phyloP scores from a whole-genome alignment of 345 rosid genomes.

The Erodium maritimum region DNA sequence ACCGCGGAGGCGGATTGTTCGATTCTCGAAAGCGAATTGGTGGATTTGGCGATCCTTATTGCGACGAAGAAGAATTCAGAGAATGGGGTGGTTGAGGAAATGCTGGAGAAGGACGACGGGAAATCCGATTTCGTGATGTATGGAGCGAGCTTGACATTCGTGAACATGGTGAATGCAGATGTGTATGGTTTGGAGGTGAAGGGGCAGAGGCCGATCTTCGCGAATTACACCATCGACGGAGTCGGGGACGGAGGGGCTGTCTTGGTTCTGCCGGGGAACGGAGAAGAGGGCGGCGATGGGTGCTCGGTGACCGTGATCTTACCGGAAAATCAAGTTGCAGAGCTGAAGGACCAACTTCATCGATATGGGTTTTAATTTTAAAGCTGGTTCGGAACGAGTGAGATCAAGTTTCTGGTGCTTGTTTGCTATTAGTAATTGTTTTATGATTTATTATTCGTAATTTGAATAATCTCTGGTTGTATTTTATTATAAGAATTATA shows the following conservation, averaged over 20 bases:
- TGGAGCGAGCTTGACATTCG: constrained; percentile 60
- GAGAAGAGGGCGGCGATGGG: constrained; percentile 14
- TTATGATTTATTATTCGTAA: too few species aligned
- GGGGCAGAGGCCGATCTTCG: constrained; percentile 33
- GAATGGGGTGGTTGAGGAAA: constrained; percentile 21
- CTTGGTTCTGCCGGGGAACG: constrained; percentile 26
- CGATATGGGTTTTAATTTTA: constrained; percentile 13
- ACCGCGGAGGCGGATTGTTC: constrained; percentile 26
- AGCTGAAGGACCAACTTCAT: constrained; percentile 25
- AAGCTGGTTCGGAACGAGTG: constrained; percentile 2
- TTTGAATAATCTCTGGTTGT: too few species aligned
- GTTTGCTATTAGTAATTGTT: too few species aligned
- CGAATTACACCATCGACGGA: constrained; percentile 36
- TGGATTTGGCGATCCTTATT: constrained; percentile 31
- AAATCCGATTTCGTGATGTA: constrained; percentile 32
- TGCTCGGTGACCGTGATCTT: constrained; percentile 27
- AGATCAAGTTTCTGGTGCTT: too few species aligned
- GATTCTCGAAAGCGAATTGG: constrained; percentile 14
- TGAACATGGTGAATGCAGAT: constrained; percentile 37
- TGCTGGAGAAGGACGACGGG: constrained; percentile 12
- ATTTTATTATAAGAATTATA: too few species aligned
- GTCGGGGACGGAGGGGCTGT: constrained; percentile 56
- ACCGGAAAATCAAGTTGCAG: constrained; percentile 25
- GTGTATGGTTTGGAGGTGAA: constrained; percentile 36
- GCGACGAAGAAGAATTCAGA: constrained; percentile 10